A percentile compares a stretch with the other conserved stretches of the same genome.
Conservation (phyloP, 1,284 basidiomycete species). For the Schizophyllum commune region DNA sequence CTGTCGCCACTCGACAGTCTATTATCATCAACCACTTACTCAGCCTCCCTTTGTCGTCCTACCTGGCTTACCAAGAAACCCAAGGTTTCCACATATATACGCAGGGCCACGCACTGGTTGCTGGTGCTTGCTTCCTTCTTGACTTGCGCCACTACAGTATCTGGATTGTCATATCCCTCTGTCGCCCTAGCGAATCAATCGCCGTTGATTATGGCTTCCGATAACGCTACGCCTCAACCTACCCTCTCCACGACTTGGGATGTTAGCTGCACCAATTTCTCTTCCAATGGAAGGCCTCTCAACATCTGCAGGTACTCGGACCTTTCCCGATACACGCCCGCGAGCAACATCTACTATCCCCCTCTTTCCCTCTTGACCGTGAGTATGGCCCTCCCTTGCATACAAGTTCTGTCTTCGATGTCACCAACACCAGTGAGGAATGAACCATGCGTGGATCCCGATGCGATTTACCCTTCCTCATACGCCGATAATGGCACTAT, state of each 20-base stretch:
- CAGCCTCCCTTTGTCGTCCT: too few relatives aligned
- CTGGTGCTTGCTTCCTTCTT: too few relatives aligned
- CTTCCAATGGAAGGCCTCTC: too few relatives aligned
- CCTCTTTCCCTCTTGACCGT: conserved; percentile 65
- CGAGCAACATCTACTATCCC: conserved; percentile 72
- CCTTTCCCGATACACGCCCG: conserved; percentile 77
- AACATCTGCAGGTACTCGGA: conserved; percentile 72
- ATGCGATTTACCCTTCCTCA: conserved; percentile 51
- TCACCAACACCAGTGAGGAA: conserved; percentile 20
- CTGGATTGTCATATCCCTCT: too few relatives aligned
- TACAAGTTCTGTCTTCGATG: neutral
- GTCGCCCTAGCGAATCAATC: neutral
- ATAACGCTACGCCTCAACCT: neutral
- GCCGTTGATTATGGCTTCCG: neutral
- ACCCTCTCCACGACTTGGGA: neutral
- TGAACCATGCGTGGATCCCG: conserved; percentile 34
- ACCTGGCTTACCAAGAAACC: too few relatives aligned
- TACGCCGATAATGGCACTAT: conserved; percentile 55
- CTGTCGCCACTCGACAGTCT: too few relatives aligned
- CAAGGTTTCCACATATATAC: too few relatives aligned
- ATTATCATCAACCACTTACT: too few relatives aligned
- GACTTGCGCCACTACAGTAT: too few relatives aligned
- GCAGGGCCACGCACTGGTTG: too few relatives aligned
- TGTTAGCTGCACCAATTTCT: too few relatives aligned
- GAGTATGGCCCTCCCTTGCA: conserved; percentile 6